phyloP scores from a whole-genome alignment of 1,284 basidiomycete genomes.

The Tylopilus orsonianus region DNA sequence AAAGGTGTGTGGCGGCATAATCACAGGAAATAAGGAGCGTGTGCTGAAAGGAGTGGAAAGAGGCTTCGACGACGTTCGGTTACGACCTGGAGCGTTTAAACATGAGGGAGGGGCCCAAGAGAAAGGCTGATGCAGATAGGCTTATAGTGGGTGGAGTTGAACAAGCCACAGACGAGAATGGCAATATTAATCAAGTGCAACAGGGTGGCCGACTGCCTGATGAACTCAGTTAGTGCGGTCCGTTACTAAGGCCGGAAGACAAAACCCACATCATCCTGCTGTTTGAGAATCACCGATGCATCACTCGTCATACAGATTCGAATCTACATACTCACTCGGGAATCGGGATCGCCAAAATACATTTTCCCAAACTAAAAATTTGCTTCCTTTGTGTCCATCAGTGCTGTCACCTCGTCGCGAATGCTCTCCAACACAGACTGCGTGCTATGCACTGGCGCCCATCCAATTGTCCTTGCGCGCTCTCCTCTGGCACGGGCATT shows the following conservation, averaged over 20 bases:
- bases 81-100: background rate
- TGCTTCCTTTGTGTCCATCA: background rate
- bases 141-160: constrained; percentile 13
- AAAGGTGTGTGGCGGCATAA: constrained; percentile 23
- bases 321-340: background rate
- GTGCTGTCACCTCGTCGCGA: constrained; percentile 26
- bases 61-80: background rate
- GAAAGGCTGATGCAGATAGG: background rate
- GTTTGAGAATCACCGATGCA: background rate
- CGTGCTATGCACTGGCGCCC: constrained; percentile 33
- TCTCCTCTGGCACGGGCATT: constrained; percentile 44
- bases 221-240: constrained; percentile 9
- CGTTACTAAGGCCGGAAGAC: constrained; percentile 9
- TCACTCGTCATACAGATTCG: background rate
- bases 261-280: background rate
- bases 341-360: background rate
- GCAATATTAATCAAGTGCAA: constrained; percentile 5
- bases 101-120: constrained; percentile 6
- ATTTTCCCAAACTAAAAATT: background rate
- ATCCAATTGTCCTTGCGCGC: constrained; percentile 42
- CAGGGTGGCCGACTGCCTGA: background rate
- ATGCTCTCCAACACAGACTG: constrained; percentile 33
- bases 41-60: constrained; percentile 12
- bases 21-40: constrained; percentile 11
- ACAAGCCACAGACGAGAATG: constrained; percentile 5